These are phyloP conservation scores for Biscogniauxia marginata DNA, from an alignment of 2,329 filamentous ascomycete genomes.

Conservation along the genomic window DNA sequence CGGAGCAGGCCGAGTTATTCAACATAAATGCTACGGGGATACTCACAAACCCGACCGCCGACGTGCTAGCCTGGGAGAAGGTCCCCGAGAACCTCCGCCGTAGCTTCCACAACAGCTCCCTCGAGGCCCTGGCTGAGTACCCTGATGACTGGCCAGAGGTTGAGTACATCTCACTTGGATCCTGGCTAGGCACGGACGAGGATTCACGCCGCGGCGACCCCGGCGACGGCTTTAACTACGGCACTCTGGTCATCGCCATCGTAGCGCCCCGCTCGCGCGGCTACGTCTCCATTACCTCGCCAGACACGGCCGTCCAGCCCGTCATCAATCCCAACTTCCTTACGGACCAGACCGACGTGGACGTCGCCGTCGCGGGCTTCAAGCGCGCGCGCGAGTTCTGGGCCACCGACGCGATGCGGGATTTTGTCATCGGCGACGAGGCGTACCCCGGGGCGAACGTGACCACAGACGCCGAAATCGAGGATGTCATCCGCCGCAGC, in stretches of 20 bases:
- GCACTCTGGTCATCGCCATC: constrained; percentile 22
- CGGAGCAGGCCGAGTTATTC: constrained; percentile 23
- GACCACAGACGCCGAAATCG: constrained; percentile 58
- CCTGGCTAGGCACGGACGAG: constrained; percentile 25
- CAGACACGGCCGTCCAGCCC: constrained; percentile 30
- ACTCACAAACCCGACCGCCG: constrained; percentile 24
- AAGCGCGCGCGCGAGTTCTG: constrained; percentile 63
- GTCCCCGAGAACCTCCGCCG: constrained; percentile 25
- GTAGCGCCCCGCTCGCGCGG: constrained; percentile 44
- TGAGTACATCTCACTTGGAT: constrained; percentile 31
- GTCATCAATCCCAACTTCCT: constrained; percentile 34
- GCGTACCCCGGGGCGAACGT: constrained; percentile 56
- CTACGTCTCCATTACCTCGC: constrained; percentile 60
- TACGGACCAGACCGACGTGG: constrained; percentile 48
- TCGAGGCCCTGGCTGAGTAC: constrained; percentile 19
- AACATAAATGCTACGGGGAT: constrained; percentile 27
- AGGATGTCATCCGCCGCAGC: constrained; percentile 15
- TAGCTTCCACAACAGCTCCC: constrained; percentile 18
- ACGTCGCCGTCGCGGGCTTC: constrained; percentile 63
- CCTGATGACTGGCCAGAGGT: constrained; percentile 38
- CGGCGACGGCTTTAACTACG: constrained; percentile 30
- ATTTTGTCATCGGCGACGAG: constrained; percentile 66
- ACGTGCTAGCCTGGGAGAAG: constrained; percentile 33
- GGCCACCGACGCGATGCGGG: constrained; percentile 59
- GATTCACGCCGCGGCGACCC: constrained; percentile 25